These are phyloP conservation scores for Oryza punctata DNA, from an alignment of 176 grass and related monocot genomes.

Conservation along the genomic window DNA sequence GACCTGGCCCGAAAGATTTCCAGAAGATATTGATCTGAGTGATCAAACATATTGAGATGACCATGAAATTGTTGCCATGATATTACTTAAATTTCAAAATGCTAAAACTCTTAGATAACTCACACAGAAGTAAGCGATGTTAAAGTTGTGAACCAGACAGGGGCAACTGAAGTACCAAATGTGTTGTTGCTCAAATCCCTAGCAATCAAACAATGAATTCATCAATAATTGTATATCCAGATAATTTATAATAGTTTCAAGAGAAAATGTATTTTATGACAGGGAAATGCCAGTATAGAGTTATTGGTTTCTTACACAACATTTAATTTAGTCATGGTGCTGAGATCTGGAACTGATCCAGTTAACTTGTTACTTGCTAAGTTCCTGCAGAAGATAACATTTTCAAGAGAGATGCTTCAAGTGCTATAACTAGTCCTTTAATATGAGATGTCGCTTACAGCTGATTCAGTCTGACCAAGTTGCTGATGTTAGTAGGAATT, in stretches of 20 bases:
- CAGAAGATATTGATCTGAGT: constrained; percentile 59
- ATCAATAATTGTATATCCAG: not conserved
- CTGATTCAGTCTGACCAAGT: not conserved
- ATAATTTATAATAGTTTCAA: not conserved
- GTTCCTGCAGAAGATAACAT: constrained; percentile 54
- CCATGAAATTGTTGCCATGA: too few species aligned
- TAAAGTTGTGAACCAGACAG: constrained; percentile 60
- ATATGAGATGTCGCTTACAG: constrained; percentile 8
- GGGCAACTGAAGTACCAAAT: constrained; percentile 55
- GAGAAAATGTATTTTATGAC: not conserved
- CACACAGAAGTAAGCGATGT: constrained; percentile 60
- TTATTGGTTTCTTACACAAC: constrained; percentile 52
- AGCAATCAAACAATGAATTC: constrained; percentile 1
- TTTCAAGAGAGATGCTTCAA: constrained; percentile 8
- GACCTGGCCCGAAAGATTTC: constrained; percentile 48
- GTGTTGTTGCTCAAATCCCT: constrained; percentile 89
- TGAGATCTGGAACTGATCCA: constrained; percentile 62
- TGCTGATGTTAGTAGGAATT: constrained; percentile 16
- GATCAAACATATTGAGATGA: constrained; percentile 35
- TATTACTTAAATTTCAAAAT: not conserved
- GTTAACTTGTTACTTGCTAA: constrained; percentile 66
- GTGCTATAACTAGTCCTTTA: not conserved
- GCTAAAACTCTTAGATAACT: constrained; percentile 48
- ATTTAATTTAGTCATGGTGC: constrained; percentile 49
- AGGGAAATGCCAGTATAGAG: constrained; percentile 27